Conservation (phyloP, 768 basidiomycete species). For the Termitomyces sp. region DNA sequence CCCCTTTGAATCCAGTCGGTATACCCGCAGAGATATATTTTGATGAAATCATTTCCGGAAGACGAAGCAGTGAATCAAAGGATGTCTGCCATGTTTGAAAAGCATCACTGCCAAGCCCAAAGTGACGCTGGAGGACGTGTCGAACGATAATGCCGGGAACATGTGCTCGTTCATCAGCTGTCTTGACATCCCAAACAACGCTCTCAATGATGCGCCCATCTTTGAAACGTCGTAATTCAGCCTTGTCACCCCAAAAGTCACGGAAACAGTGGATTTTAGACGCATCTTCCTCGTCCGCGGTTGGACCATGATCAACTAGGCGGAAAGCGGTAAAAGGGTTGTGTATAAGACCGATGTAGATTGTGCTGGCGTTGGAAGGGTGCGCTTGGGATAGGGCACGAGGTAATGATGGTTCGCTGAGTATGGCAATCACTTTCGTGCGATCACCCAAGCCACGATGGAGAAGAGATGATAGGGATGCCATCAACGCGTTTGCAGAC, state of each 20-base stretch:
- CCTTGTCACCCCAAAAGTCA: conserved; percentile 86
- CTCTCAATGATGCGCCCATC: conserved; percentile 90
- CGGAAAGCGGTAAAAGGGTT: conserved; percentile 70
- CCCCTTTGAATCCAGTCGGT: conserved; percentile 62
- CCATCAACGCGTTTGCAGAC: conserved; percentile 46
- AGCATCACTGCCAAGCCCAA: conserved; percentile 52
- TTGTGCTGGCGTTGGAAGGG: conserved; percentile 39
- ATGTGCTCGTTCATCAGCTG: conserved; percentile 71
- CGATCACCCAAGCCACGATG: conserved; percentile 73
- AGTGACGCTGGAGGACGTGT: conserved; percentile 74
- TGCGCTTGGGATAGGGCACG: conserved; percentile 51
- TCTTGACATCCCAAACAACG: conserved; percentile 93
- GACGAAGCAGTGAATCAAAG: conserved; percentile 54
- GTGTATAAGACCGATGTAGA: conserved; percentile 75
- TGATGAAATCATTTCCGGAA: conserved; percentile 51
- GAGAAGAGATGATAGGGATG: conserved; percentile 44
- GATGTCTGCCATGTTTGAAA: conserved; percentile 53
- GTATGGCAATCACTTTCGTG: conserved; percentile 55
- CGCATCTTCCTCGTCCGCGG: conserved; percentile 57
- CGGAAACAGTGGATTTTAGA: conserved; percentile 58
- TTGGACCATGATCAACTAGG: conserved; percentile 89
- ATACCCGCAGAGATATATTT: conserved; percentile 35
- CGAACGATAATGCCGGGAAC: conserved; percentile 72
- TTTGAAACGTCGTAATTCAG: conserved; percentile 92
- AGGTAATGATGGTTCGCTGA: conserved; percentile 42